Evolutionary conservation across 495 filamentous ascomycete genomes (phyloP).

Genomic region (Penicillium angulare): DNA sequence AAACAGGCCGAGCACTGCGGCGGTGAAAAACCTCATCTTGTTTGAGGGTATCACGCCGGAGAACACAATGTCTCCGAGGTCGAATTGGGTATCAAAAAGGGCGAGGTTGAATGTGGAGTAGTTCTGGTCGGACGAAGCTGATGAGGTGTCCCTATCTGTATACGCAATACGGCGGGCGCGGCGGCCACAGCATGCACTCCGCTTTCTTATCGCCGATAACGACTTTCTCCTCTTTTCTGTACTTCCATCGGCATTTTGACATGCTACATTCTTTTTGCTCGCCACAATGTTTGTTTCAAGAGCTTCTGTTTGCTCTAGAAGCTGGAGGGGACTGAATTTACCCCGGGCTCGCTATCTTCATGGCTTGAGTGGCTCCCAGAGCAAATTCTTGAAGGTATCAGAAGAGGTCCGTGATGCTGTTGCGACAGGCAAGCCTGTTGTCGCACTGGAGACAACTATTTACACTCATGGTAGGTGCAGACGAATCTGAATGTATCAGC

Average conservation of each 20-base stretch:
- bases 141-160: slow-evolving; percentile 47
- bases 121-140: slow-evolving; percentile 28
- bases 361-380: slow-evolving; percentile 35
- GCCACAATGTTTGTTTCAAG: slow-evolving; percentile 31
- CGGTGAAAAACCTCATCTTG: slow-evolving; percentile 46
- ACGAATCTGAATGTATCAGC: not conserved
- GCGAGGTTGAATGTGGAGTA: slow-evolving; percentile 12
- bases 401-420: slow-evolving; percentile 80
- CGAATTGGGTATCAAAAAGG: slow-evolving; percentile 18
- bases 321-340: slow-evolving; percentile 13
- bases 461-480: slow-evolving; percentile 66
- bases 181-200: slow-evolving; percentile 37
- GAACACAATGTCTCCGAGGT: slow-evolving; percentile 26
- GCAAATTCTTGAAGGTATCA: slow-evolving; percentile 68
- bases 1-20: slow-evolving; percentile 41
- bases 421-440: slow-evolving; percentile 69
- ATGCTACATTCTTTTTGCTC: slow-evolving; percentile 1
- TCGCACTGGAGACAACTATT: slow-evolving; percentile 91
- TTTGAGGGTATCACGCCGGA: slow-evolving; percentile 29
- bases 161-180: slow-evolving; percentile 34
- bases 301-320: slow-evolving; percentile 22
- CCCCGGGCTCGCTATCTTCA: slow-evolving; percentile 28
- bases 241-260: slow-evolving; percentile 1
- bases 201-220: slow-evolving; percentile 34
- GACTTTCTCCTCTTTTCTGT: slow-evolving; percentile 28